Base-by-base conservation (phyloP, 1,284 basidiomycete genomes). In the Coriolopsis trogii region DNA sequence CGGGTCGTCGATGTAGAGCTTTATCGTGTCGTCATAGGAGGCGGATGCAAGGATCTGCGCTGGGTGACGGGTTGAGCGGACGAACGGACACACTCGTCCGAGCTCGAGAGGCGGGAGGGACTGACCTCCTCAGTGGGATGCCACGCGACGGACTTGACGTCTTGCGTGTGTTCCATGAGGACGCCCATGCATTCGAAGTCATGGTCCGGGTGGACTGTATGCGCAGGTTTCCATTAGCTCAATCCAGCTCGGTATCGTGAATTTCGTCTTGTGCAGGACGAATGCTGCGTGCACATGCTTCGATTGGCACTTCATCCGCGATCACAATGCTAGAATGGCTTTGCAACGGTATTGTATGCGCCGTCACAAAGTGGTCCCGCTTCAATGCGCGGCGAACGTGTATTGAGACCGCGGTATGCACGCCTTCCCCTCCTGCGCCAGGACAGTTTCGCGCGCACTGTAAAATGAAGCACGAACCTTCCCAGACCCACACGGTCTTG, bases 401-500 rank as follows among this genome's bases (percentile, higher is more conserved):
- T n/a, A n/a, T n/a, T n/a, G n/a, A n/a, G n/a, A n/a, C n/a, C n/a
- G n/a, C 36, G 7, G 12, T 6, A 5, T 10, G 6, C 31, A 6
- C 9, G 18, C 1, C 18, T 16, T 12, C 18, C 13, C 23, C 12
- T 33, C 16, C 21, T 16, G 51, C 36, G 29, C 36, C 45, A 30
- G 24, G 3, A 29, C 3, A 13, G n/a, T n/a, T n/a, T n/a, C n/a
- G n/a, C n/a, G n/a, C n/a, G n/a, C n/a, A n/a, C n/a, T n/a, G n/a
- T n/a, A n/a, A n/a, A n/a, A n/a, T n/a, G n/a, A n/a, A n/a, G n/a
- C 12, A 67, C 77, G 67, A 67, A 89, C 93, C 91, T 80, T 98
- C 97, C 96, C 97, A 99, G 41, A 99, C 83, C 97, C 97, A 99
- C 0, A 99, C 95, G 13, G 91, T 93, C 73, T 98, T 98, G 73